A percentile compares a stretch with the other conserved stretches of the same genome.
Conservation (phyloP, 805 yeast genomes). For the Isabelozyma heimii region DNA sequence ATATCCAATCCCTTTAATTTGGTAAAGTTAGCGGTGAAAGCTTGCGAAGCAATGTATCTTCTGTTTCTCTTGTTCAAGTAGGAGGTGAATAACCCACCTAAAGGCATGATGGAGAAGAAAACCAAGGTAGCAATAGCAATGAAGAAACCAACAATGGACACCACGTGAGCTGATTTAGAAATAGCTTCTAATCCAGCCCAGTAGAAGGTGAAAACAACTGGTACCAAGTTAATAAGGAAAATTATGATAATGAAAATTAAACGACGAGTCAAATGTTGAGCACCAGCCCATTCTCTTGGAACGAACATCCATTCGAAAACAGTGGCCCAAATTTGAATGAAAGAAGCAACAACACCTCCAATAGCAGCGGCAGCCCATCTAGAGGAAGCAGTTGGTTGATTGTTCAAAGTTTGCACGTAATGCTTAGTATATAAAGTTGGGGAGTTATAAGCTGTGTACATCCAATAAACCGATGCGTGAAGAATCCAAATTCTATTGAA, state of each 20-base stretch:
- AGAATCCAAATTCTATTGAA: conserved; percentile 98
- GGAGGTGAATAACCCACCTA: conserved; percentile 93
- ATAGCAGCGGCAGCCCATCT: conserved; percentile 91
- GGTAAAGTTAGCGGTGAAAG: conserved; percentile 90
- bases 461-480: conserved; percentile 89
- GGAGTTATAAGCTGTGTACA: conserved; percentile 89
- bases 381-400: conserved; percentile 85
- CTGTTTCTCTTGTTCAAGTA: conserved; percentile 85
- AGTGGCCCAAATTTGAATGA: conserved; percentile 84
- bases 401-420: conserved; percentile 78
- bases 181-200: conserved; percentile 66
- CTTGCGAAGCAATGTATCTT: conserved; percentile 87
- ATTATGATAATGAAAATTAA: conserved; percentile 68
- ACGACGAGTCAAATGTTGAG: conserved; percentile 92
- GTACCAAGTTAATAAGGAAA: conserved; percentile 73
- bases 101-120: conserved; percentile 92
- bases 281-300: conserved; percentile 99
- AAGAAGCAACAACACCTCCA: conserved; percentile 85
- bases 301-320: conserved; percentile 92
- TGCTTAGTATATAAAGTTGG: conserved; percentile 87
- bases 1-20: conserved; percentile 82
- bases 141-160: conserved; percentile 85
- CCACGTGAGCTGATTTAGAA: conserved; percentile 71
- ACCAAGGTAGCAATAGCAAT: conserved; percentile 79
- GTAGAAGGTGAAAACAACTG: conserved; percentile 80